These are phyloP conservation scores for Colletotrichum tamarilloi DNA, from an alignment of 2,329 filamentous ascomycete species.

Conservation along the genomic window DNA sequence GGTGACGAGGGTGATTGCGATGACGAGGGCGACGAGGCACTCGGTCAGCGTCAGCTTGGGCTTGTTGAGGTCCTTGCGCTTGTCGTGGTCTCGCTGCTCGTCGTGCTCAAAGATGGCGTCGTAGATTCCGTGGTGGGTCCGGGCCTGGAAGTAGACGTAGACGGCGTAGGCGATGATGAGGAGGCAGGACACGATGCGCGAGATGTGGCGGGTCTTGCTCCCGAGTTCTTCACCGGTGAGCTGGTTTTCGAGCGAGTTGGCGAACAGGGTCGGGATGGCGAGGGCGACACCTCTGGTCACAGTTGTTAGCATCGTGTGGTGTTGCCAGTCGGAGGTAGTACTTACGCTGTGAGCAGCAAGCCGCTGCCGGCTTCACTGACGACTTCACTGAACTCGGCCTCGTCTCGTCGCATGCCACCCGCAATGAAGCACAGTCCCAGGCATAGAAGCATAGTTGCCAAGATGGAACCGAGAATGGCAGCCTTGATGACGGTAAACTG, in stretches of 20 bases:
- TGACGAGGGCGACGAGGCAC: constrained; percentile 71
- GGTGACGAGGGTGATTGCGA: constrained; percentile 76
- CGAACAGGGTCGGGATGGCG: constrained; percentile 66
- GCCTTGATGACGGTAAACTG: constrained; percentile 81
- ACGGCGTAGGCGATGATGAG: constrained; percentile 76
- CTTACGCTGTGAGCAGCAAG: constrained; percentile 80
- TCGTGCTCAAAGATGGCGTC: constrained; percentile 78
- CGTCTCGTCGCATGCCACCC: constrained; percentile 75
- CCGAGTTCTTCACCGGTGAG: constrained; percentile 52
- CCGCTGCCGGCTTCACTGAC: constrained; percentile 84
- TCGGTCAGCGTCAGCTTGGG: constrained; percentile 81
- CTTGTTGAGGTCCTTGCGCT: constrained; percentile 68
- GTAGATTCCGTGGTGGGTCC: constrained; percentile 81
- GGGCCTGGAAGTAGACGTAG: constrained; percentile 79
- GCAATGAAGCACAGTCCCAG: constrained; percentile 84
- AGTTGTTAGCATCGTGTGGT: not conserved
- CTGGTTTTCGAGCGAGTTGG: constrained; percentile 50
- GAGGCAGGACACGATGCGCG: constrained; percentile 76
- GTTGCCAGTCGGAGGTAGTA: constrained; percentile 42
- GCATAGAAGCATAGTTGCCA: constrained; percentile 85
- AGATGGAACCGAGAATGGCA: constrained; percentile 84
- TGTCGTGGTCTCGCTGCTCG: constrained; percentile 74
- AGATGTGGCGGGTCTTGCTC: constrained; percentile 70
- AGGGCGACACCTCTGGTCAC: constrained; percentile 47
- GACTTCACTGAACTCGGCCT: constrained; percentile 78